These are phyloP conservation scores for Blastomyces emzantsi DNA, from an alignment of 2,329 filamentous ascomycete genomes.

Conservation along the genomic window DNA sequence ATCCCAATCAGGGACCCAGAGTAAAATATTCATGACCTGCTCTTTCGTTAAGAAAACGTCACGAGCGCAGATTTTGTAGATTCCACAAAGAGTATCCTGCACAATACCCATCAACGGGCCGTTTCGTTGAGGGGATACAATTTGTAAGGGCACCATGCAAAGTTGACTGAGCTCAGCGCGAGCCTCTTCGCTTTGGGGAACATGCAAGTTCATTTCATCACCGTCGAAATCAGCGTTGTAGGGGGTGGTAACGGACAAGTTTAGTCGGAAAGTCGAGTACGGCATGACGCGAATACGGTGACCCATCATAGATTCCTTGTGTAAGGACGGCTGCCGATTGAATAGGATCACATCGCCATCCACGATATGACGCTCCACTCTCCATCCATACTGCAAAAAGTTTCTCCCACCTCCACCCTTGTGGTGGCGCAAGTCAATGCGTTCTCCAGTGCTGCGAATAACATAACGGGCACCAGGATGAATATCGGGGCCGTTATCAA, in stretches of 20 bases:
- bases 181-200: constrained; percentile 94
- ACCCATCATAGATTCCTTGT: constrained; percentile 99
- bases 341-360: constrained; percentile 98
- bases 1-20: constrained; percentile 98
- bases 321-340: constrained; percentile 96
- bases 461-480: constrained; percentile 97
- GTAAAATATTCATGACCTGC: constrained; percentile 89
- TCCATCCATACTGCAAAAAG: constrained; percentile 90
- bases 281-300: constrained; percentile 97
- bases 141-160: constrained; percentile 96
- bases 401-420: constrained; percentile 72
- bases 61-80: constrained; percentile 91
- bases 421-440: constrained; percentile 91
- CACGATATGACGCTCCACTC: constrained; percentile 93
- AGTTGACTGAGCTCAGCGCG: constrained; percentile 89
- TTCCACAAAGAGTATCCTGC: constrained; percentile 91
- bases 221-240: constrained; percentile 99
- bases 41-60: constrained; percentile 87
- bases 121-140: constrained; percentile 96
- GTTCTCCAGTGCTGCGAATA: constrained; percentile 82
- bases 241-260: constrained; percentile 92
- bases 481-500: constrained; percentile 87
- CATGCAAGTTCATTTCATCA: constrained; percentile 99
- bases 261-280: constrained; percentile 96
- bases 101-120: constrained; percentile 99